Evolutionary conservation across 108 stramenopile genomes (phyloP).

Genomic region (Nitzschia sp.): DNA sequence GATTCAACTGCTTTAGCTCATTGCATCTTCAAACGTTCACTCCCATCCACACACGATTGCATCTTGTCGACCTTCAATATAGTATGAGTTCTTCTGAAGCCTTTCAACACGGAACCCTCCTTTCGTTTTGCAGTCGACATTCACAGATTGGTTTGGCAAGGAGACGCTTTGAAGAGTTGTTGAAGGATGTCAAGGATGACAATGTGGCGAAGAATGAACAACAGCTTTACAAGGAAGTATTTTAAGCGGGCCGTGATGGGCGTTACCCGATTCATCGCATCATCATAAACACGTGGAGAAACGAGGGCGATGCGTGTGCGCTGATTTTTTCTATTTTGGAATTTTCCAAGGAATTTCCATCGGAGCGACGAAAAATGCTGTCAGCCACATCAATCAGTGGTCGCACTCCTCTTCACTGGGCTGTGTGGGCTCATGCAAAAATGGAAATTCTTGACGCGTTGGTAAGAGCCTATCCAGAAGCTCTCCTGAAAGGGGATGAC

Average conservation of each 20-base stretch:
- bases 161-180: slow-evolving; percentile 20
- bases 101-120: too few relatives aligned
- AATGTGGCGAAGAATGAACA: not conserved
- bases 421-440: slow-evolving; percentile 27
- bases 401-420: slow-evolving; percentile 40
- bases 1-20: too few relatives aligned
- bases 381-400: slow-evolving; percentile 13
- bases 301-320: slow-evolving; percentile 13
- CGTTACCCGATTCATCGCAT: slow-evolving; percentile 32
- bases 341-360: not conserved
- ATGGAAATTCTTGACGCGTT: slow-evolving; percentile 13
- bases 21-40: too few relatives aligned
- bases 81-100: too few relatives aligned
- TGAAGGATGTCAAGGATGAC: not conserved
- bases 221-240: slow-evolving; percentile 16
- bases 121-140: too few relatives aligned
- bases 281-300: slow-evolving; percentile 20
- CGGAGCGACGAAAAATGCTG: not conserved
- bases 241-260: slow-evolving; percentile 25
- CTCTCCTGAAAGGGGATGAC: slow-evolving; percentile 20
- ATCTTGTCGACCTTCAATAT: too few relatives aligned
- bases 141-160: slow-evolving; percentile 28
- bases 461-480: slow-evolving; percentile 18
- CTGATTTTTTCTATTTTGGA: slow-evolving; percentile 10
- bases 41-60: too few relatives aligned